These are phyloP conservation scores for Phlegmacium glaucopus DNA, from an alignment of 768 basidiomycete genomes.

Conservation along the genomic window DNA sequence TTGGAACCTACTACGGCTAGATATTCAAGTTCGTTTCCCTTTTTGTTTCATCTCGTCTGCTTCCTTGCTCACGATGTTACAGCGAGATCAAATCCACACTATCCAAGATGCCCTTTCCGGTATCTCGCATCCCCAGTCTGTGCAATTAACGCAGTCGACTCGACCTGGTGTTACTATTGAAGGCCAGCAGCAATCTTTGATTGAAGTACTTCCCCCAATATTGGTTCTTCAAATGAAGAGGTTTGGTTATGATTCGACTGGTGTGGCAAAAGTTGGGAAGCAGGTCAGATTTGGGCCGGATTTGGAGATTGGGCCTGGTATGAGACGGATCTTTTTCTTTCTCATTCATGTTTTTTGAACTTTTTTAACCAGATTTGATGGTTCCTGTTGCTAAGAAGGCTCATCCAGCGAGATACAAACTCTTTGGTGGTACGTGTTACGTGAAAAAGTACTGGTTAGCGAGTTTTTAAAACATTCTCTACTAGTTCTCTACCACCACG, in stretches of 20 bases:
- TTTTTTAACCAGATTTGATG: constrained; percentile 49
- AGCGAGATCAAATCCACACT: constrained; percentile 72
- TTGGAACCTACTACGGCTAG: constrained; percentile 84
- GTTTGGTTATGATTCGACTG: constrained; percentile 80
- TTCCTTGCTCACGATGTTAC: constrained; percentile 4
- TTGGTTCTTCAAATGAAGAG: constrained; percentile 88
- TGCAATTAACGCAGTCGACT: constrained; percentile 65
- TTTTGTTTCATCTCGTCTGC: background rate
- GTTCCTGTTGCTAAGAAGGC: constrained; percentile 44
- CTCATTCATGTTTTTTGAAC: constrained; percentile 1
- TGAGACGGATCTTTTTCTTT: constrained; percentile 13
- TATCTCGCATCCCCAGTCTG: constrained; percentile 75
- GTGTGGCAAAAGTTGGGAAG: constrained; percentile 86
- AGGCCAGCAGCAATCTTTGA: constrained; percentile 57
- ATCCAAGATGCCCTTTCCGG: constrained; percentile 81
- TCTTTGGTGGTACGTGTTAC: constrained; percentile 70
- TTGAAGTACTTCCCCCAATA: constrained; percentile 81
- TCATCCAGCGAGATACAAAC: constrained; percentile 60
- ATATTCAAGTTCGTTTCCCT: constrained; percentile 69
- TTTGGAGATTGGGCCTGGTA: constrained; percentile 72
- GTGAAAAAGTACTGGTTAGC: too few species aligned
- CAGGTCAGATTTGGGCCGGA: constrained; percentile 74
- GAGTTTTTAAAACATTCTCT: background rate
- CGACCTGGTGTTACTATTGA: constrained; percentile 61
- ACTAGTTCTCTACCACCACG: constrained; percentile 90